Evolutionary conservation across 345 rosid genomes (phyloP), one percentile per base, ranked within the genome.

Genomic region (Melastoma malabathricum): DNA sequence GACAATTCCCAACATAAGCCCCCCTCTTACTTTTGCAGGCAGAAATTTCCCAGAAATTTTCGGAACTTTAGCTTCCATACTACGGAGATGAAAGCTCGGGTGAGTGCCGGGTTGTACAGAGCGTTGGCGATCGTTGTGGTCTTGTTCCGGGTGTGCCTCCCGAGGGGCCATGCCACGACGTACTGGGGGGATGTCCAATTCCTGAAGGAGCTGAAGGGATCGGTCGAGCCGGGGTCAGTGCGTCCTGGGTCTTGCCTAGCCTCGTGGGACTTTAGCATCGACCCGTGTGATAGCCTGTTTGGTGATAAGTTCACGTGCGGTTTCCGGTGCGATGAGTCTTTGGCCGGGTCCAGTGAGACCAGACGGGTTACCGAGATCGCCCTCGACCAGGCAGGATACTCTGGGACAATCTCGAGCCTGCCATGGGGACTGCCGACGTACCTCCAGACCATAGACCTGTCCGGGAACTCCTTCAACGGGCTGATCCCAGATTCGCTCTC

Each of bases 351-450:
- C 13, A 77, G 71, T 1, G 80, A 72, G 1, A 13, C 54, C 4
- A 54, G 68, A 50, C 82, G 97, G 61, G 70, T 89, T 75, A 81
- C 94, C 1, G 95, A 89, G 44, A 60, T 89, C 59, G 59, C 56
- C 43, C 86, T 89, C 29, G 95, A 86, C 65, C 83, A 80, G 13
- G 78, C 95, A 3, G 94, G 94, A 50, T 89, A 89, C 70, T 71
- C 84, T 1, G 94, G 76, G 48, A 65, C 77, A 1, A 68, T 83
- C 45, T 31, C 75, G 41, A 61, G 78, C 29, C 27, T 73, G 57
- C 69, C 84, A 15, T 89, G 78, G 72, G 63, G 67, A 57, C 64
- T 83, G 20, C 88, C 94, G 31, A 27, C 31, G 45, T 81, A 59
- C 61, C 65, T 86, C 18, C 73, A 79, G 22, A 60, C 67, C 6